A percentile compares a stretch with the other conserved stretches of the same genome.
Evolutionary conservation across 176 grass and related monocot genomes (phyloP).

Genomic region (Oryza nivara): DNA sequence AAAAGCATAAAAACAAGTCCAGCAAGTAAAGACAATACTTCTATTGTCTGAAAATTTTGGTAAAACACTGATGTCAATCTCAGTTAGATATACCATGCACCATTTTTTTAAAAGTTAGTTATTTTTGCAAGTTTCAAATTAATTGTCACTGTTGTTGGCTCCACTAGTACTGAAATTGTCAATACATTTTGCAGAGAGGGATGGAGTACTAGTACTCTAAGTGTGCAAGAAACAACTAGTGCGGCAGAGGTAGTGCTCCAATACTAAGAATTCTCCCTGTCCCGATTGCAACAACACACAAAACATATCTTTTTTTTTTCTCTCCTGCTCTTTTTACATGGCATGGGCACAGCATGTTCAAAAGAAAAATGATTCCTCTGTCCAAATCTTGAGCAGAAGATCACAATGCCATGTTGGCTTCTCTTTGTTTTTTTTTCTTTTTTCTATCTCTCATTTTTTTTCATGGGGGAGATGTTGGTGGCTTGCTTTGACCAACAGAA

Average conservation of each 20-base stretch:
- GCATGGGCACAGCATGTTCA: slow-evolving; percentile 28
- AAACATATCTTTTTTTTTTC: neutral
- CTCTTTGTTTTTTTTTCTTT: neutral
- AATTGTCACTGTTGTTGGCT: neutral
- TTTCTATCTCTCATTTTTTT: neutral
- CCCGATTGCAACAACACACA: slow-evolving; percentile 14
- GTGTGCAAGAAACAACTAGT: neutral
- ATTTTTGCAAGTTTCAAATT: neutral
- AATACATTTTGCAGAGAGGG: neutral
- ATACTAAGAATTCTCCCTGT: neutral
- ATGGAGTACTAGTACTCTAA: neutral
- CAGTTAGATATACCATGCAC: neutral
- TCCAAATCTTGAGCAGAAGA: slow-evolving; percentile 47
- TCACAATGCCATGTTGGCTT: slow-evolving; percentile 22
- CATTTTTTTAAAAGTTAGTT: neutral
- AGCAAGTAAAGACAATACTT: neutral
- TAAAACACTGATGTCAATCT: neutral
- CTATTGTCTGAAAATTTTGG: neutral
- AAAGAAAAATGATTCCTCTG: slow-evolving; percentile 19
- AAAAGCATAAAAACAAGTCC: neutral
- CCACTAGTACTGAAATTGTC: neutral
- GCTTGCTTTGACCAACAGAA: slow-evolving; percentile 44
- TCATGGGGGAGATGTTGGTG: neutral
- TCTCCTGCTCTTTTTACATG: neutral
- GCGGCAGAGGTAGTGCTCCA: neutral